Evolutionary conservation across 345 rosid species (phyloP).

Genomic region (Corymbia maculata): DNA sequence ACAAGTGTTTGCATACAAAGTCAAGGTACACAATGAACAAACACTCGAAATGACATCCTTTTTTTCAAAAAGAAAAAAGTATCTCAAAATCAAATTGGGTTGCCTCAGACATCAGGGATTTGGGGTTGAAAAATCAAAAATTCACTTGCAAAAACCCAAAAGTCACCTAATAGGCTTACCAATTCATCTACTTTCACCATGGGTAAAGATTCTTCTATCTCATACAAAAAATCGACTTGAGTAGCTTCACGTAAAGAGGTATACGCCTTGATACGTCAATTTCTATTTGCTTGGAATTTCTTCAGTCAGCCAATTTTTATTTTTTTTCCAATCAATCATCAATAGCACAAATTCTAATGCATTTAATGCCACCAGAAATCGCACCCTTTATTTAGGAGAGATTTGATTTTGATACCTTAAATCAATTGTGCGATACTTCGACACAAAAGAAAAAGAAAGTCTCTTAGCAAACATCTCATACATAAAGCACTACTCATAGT

Average conservation of each 20-base stretch:
- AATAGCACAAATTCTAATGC: not conserved
- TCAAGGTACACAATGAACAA: too few relatives aligned
- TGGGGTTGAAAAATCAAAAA: too few relatives aligned
- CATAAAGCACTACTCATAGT: not conserved
- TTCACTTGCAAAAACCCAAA: too few relatives aligned
- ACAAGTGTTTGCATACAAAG: too few relatives aligned
- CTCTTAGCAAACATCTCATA: not conserved
- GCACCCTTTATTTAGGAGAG: not conserved
- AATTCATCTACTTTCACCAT: too few relatives aligned
- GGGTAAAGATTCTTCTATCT: too few relatives aligned
- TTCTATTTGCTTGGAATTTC: not conserved
- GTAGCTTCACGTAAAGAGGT: not conserved
- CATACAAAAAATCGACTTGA: too few relatives aligned
- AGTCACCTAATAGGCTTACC: too few relatives aligned
- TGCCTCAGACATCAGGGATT: too few relatives aligned
- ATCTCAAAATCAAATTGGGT: too few relatives aligned
- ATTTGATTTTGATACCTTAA: not conserved
- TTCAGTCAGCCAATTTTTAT: not conserved
- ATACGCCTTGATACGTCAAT: not conserved
- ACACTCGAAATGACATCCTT: too few relatives aligned
- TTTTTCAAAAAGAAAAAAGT: too few relatives aligned
- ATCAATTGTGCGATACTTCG: not conserved
- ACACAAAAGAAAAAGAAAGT: not conserved
- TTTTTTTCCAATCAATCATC: accelerated
- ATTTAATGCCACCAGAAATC: accelerated